Evolutionary conservation across 345 rosid species (phyloP).

Genomic region (Microcos paniculata): DNA sequence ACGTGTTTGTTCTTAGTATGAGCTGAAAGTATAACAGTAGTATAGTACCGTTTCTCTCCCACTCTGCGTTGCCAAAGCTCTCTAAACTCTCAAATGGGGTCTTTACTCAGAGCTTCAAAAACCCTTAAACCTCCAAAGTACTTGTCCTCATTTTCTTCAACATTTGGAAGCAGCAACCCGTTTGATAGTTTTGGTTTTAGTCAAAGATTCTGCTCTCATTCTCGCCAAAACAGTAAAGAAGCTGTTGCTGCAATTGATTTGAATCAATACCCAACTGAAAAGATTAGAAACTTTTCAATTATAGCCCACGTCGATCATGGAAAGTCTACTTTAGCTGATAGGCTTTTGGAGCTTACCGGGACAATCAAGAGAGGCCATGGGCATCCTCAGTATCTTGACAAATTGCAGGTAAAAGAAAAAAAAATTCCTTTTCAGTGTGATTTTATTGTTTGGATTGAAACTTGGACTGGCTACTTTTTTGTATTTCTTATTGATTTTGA

Average conservation of each 20-base stretch:
- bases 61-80: background rate
- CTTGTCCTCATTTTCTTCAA: slow-evolving; percentile 19
- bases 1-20: too few relatives aligned
- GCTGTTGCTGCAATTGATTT: slow-evolving; percentile 48
- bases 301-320: slow-evolving; percentile 97
- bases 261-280: slow-evolving; percentile 68
- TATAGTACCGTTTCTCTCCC: too few relatives aligned
- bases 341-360: slow-evolving; percentile 97
- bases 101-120: slow-evolving; percentile 50
- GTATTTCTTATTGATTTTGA: background rate
- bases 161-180: background rate
- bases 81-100: slow-evolving; percentile 55
- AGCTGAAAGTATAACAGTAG: too few relatives aligned
- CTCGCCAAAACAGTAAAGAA: slow-evolving; percentile 48
- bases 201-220: slow-evolving; percentile 50
- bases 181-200: slow-evolving; percentile 12
- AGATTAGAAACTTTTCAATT: slow-evolving; percentile 90
- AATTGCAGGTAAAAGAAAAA: slow-evolving; percentile 56
- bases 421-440: background rate
- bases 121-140: slow-evolving; percentile 41
- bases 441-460: background rate
- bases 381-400: slow-evolving; percentile 97
- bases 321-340: slow-evolving; percentile 90
- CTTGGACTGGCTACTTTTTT: background rate
- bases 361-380: slow-evolving; percentile 92